phyloP scores from a whole-genome alignment of 2,329 filamentous ascomycete species.

The Pestalotiopsis sp. region DNA sequence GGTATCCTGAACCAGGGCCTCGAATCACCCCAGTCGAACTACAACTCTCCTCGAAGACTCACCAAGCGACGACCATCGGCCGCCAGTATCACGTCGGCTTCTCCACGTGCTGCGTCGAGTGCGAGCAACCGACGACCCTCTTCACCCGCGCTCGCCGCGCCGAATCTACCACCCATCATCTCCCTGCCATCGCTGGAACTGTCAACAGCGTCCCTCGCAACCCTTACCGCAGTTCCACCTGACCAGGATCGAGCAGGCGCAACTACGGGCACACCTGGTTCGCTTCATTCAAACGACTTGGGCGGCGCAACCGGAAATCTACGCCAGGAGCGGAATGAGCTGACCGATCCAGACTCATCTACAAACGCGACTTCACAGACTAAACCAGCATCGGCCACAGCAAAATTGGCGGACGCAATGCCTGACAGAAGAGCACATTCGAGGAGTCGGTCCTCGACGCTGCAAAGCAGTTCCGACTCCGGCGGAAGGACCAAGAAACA shows the following conservation, averaged over 20 bases:
- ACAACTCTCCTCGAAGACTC: slow-evolving; percentile 27
- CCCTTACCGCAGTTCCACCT: slow-evolving; percentile 18
- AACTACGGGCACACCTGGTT: slow-evolving; percentile 22
- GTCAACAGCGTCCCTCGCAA: slow-evolving; percentile 20
- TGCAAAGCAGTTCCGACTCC: slow-evolving; percentile 48
- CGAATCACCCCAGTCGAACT: slow-evolving; percentile 12
- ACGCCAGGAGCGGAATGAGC: slow-evolving; percentile 30
- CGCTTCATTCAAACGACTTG: slow-evolving; percentile 22
- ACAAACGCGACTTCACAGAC: slow-evolving; percentile 21
- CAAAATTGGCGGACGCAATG: slow-evolving; percentile 32
- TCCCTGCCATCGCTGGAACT: slow-evolving; percentile 42
- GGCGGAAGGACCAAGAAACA: slow-evolving; percentile 39
- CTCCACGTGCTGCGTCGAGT: slow-evolving; percentile 15
- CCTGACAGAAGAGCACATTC: slow-evolving; percentile 44
- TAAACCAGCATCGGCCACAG: slow-evolving; percentile 24
- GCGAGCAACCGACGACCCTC: slow-evolving; percentile 14
- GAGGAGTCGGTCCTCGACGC: slow-evolving; percentile 46
- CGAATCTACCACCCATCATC: slow-evolving; percentile 43
- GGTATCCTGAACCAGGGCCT: slow-evolving; percentile 27
- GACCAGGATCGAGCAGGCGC: slow-evolving; percentile 25
- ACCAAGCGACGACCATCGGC: slow-evolving; percentile 29
- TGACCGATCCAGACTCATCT: slow-evolving; percentile 21
- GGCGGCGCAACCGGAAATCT: slow-evolving; percentile 23
- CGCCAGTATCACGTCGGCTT: slow-evolving; percentile 27
- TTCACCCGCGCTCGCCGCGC: slow-evolving; percentile 31